A percentile compares a stretch with the other conserved stretches of the same genome.
phyloP scores from a whole-genome alignment of 176 grass and related monocot species.

The Bonia amplexicaulis region DNA sequence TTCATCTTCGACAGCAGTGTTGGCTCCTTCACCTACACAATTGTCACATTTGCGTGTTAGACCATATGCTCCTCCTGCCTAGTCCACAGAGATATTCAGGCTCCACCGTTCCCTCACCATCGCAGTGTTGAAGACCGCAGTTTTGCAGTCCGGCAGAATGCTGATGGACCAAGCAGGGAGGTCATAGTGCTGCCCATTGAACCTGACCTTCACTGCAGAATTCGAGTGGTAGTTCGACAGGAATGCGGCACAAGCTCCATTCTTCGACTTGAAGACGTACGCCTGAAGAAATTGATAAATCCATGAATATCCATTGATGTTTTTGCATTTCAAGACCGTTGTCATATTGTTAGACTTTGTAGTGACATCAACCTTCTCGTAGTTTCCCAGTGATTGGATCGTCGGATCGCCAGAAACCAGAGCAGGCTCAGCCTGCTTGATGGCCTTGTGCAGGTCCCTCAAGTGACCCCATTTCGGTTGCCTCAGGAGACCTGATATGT shows the following conservation, averaged over 20 bases:
- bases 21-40: slow-evolving; percentile 59
- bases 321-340: neutral
- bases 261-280: slow-evolving; percentile 64
- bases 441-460: slow-evolving; percentile 87
- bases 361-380: slow-evolving; percentile 57
- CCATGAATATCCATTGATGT: neutral
- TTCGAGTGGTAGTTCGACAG: slow-evolving; percentile 68
- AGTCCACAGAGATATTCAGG: neutral
- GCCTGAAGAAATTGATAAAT: slow-evolving; percentile 40
- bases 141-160: slow-evolving; percentile 91
- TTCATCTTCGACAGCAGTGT: slow-evolving; percentile 61
- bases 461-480: slow-evolving; percentile 97
- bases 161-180: slow-evolving; percentile 93
- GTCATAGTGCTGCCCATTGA: slow-evolving; percentile 53
- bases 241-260: slow-evolving; percentile 72
- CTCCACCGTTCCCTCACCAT: slow-evolving; percentile 40
- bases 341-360: neutral
- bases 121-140: slow-evolving; percentile 79
- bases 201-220: slow-evolving; percentile 49
- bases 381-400: slow-evolving; percentile 50
- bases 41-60: slow-evolving; percentile 12
- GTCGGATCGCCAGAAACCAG: slow-evolving; percentile 63
- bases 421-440: slow-evolving; percentile 65
- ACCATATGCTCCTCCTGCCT: neutral
- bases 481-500: slow-evolving; percentile 60